Conservation (phyloP, 2,329 filamentous ascomycete genomes). For the Ceratocystis papillata region DNA sequence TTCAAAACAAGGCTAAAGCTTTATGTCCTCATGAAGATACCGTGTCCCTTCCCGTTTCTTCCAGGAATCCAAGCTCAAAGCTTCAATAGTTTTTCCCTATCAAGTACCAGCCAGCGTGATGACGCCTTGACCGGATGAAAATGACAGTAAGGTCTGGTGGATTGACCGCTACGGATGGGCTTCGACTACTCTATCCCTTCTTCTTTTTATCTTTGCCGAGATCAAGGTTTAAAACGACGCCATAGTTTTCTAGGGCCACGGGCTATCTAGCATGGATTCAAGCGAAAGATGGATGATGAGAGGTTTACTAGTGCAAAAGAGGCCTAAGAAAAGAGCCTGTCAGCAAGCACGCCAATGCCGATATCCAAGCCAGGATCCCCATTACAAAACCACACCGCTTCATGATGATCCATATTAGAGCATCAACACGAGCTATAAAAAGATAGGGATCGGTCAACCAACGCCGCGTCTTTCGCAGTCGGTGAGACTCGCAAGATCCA, state of each 20-base stretch:
- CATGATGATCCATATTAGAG: neutral
- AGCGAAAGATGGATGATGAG: no score
- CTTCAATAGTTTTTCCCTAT: neutral
- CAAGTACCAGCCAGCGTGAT: neutral
- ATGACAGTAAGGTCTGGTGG: neutral
- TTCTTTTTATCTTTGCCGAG: neutral
- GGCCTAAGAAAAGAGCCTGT: neutral
- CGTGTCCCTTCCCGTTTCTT: neutral
- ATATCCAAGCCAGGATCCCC: slow-evolving; percentile 5
- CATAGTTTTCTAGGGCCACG: neutral
- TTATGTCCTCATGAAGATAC: neutral
- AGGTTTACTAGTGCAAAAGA: neutral
- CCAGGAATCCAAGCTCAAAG: neutral
- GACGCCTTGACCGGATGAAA: neutral
- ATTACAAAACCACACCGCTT: neutral
- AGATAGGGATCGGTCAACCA: neutral
- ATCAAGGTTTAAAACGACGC: neutral
- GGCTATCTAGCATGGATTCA: no score
- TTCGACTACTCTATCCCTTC: no score
- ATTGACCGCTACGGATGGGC: neutral
- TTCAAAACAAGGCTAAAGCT: neutral
- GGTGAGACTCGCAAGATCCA: neutral
- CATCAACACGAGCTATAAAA: neutral
- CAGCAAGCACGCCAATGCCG: no score
- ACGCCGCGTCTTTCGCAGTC: neutral